Percentiles rank a stretch among this genome's conserved stretches.
Conservation (phyloP, 129 eudicot species). For the Helianthus annuus region HanXRQr2.0-SUNRISE NC_035435.2:167602732-167603231, state of each 20-base stretch:
- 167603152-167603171: neutral
- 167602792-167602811: too few species aligned
- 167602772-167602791: too few species aligned
- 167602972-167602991: neutral
- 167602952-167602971: neutral
- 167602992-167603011: neutral
- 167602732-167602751: too few species aligned
- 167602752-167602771: too few species aligned
- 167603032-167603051: slow-evolving; percentile 98
- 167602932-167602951: neutral
- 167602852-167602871: too few species aligned
- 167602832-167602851: too few species aligned
- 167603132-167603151: slow-evolving; percentile 21
- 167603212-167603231: slow-evolving; percentile 5
- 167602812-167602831: too few species aligned
- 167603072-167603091: slow-evolving; percentile 79
- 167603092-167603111: slow-evolving; percentile 96
- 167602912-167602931: neutral
- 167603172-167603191: neutral
- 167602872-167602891: too few species aligned
- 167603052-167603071: slow-evolving; percentile 97
- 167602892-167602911: too few species aligned
- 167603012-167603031: slow-evolving; percentile 82
- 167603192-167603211: neutral
- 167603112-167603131: slow-evolving; percentile 84